phyloP scores from a whole-genome alignment of 139 green algal genomes.

The Nannochloris sp. region DNA sequence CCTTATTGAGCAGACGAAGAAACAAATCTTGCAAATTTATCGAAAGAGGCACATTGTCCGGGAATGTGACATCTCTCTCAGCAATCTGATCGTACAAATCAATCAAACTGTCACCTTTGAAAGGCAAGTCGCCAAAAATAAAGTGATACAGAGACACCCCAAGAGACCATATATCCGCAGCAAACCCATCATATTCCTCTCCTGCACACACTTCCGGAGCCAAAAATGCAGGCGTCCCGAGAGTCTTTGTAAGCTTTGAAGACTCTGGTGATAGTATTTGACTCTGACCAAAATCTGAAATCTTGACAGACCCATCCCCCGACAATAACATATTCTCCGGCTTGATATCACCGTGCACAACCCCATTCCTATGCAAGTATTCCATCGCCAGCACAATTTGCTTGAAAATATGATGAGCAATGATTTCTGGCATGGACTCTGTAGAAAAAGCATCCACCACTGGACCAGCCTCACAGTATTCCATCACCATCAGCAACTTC shows the following conservation, averaged over 20 bases:
- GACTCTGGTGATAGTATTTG: conserved; percentile 19
- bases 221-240: conserved; percentile 31
- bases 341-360: conserved; percentile 81
- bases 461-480: conserved; percentile 67
- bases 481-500: conserved; percentile 83
- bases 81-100: conserved; percentile 31
- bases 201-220: conserved; percentile 48
- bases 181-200: conserved; percentile 33
- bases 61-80: conserved; percentile 12
- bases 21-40: conserved; percentile 28
- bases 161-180: conserved; percentile 74
- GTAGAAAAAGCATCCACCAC: conserved; percentile 43
- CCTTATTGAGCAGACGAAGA: conserved; percentile 10
- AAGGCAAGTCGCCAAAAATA: conserved; percentile 48
- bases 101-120: conserved; percentile 15
- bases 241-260: conserved; percentile 18
- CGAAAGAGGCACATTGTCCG: conserved; percentile 7
- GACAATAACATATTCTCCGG: conserved; percentile 81
- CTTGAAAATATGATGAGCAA: conserved; percentile 41
- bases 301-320: conserved; percentile 62
- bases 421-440: conserved; percentile 40
- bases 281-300: conserved; percentile 79
- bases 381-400: conserved; percentile 44
- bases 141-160: conserved; percentile 75
- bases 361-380: conserved; percentile 61